Evolutionary conservation across 768 basidiomycete species (phyloP).

Genomic region (Tremella yokohamensis): DNA sequence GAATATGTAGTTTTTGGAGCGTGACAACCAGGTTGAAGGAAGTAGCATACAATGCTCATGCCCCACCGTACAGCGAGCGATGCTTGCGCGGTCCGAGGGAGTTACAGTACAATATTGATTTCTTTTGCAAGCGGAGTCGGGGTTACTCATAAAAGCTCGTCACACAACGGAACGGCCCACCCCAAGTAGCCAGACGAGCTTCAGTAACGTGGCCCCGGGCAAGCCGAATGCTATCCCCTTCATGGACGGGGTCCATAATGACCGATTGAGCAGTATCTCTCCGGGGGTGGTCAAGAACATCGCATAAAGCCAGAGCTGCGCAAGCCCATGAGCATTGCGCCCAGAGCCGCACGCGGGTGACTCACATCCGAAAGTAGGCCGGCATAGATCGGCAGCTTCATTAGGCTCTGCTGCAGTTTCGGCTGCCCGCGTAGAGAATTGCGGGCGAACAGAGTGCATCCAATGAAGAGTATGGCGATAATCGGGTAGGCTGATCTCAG

Average conservation of each 20-base stretch:
- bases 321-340: too few species aligned
- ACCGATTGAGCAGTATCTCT: conserved; percentile 5
- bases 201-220: conserved; percentile 13
- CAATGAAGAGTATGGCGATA: conserved; percentile 9
- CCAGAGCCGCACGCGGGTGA: background rate
- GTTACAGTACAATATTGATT: too few species aligned
- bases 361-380: conserved; percentile 13
- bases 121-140: too few species aligned
- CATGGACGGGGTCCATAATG: conserved; percentile 3
- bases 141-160: too few species aligned
- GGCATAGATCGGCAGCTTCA: conserved; percentile 4
- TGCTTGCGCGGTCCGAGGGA: too few species aligned
- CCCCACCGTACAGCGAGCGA: too few species aligned
- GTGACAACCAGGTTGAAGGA: too few species aligned
- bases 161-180: conserved; percentile 9
- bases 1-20: too few species aligned
- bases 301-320: conserved; percentile 7
- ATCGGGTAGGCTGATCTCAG: conserved; percentile 6
- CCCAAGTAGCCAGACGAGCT: conserved; percentile 17
- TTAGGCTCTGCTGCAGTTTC: conserved; percentile 10
- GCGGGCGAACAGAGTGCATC: conserved; percentile 12
- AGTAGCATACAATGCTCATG: too few species aligned
- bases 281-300: conserved; percentile 9
- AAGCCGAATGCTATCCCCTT: conserved; percentile 12
- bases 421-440: conserved; percentile 7